Base-by-base conservation (phyloP, 2,329 filamentous ascomycete genomes). In the Bipolaris gigantea region DNA sequence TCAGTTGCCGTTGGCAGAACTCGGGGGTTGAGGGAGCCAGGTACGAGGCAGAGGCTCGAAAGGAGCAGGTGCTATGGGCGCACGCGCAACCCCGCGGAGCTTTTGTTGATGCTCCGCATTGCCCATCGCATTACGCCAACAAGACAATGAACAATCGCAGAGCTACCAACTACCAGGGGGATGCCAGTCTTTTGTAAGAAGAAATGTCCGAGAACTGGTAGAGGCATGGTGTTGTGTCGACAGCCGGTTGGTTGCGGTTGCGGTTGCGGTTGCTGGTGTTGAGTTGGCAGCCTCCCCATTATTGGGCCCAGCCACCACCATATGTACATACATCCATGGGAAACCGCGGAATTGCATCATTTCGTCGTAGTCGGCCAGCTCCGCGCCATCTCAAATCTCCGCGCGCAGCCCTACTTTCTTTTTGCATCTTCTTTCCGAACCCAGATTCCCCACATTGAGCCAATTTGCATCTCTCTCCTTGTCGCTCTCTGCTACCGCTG, bases 301-400 rank as follows among this genome's bases (percentile, higher is more conserved):
- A 59, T 61, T 62, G 59, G 50, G 53, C 64, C 66, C 67, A 70
- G 64, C 67, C 67, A 64, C 67, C 67, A 64, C 66, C 59, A 55
- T 33, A 42, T 10, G 13, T 30, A 65, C 59, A 55, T 33, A 42
- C 27, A 30, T 30, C 66, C 59, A 55, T 33, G 40, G 50, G 50
- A 36, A 48, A 39, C 43, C 46, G 39, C 45, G 43, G 43, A 55
- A 67, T 70, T 67, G 66, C 67, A 70, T 71, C 66, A 71, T 65
- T 62, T 40, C 50, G 54, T 60, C 59, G 60, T 63, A 53, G 59
- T 42, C 54, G 53, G 48, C 46, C 47, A 50, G 23, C 39, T 49
- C 59, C 61, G 48, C 44, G 51, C 55, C 49, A 42, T 47, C 45
- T 48, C 56, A 50, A 53, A 50, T 61, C 53, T 61, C 41, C 59